Base-by-base conservation (phyloP, 495 filamentous ascomycete genomes). In the Hypoxylon lenormandii region DNA sequence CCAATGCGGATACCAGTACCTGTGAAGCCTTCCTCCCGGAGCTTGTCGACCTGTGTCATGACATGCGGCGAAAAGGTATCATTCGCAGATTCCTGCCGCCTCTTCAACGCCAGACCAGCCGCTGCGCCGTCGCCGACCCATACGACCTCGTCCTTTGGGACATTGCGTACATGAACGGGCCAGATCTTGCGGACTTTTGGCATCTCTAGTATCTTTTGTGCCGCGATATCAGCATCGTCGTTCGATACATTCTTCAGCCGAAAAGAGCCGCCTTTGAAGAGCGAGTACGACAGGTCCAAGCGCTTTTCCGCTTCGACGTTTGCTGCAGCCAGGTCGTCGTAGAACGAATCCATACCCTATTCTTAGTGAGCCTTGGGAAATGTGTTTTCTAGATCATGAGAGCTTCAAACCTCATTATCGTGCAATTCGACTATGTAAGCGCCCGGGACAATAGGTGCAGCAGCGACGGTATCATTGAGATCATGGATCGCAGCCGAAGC, bases 31-130 rank as follows among this genome's bases (percentile, higher is more conserved):
- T 79, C 67, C 26, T 78, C 79, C 36, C 72, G 76, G 51, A 84
- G 77, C 77, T 79, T 79, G 73, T 83, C 79, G 37, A 84, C 80
- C 66, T 83, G 80, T 19, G 81, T 83, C 80, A 82, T 82, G 30
- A 81, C 52, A 36, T 84, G 81, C 0, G 82, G 72, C 6, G 72
- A 65, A 67, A 80, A 84, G 18, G 72, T 75, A 64, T 82, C 79
- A 18, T 79, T 72, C 59, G 60, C 70, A 26, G 56, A 15, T 53
- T 72, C 66, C 61, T 79, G 51, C 54, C 74, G 63, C 30, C 72
- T 77, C 42, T 48, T 78, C 8, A 76, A 33, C 1, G 57, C 30
- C 76, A 38, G 11, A 53, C 59, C 11, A 64, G 63, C 12, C 73
- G 64, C 45, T 64, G 64, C 42, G 79, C 80, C 1, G 78, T 79